Percentiles rank a stretch among this genome's conserved stretches.
Conservation (phyloP, 2,329 filamentous ascomycete species). For the Pseudogymnoascus sp. region DNA sequence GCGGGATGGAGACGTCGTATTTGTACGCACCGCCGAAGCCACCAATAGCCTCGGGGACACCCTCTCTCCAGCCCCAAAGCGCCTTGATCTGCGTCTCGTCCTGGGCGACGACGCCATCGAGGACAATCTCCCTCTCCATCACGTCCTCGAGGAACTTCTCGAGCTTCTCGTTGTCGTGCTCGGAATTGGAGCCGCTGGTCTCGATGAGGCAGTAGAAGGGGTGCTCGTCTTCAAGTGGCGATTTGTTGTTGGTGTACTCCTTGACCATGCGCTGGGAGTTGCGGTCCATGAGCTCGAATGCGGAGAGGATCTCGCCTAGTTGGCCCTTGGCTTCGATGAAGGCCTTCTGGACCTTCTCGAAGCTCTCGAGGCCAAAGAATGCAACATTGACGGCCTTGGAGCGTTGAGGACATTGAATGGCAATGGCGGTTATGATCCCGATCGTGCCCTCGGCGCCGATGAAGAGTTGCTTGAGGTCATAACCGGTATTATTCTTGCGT, state of each 20-base stretch:
- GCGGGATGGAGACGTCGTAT: constrained; percentile 92
- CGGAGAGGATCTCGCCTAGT: constrained; percentile 89
- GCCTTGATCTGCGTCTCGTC: constrained; percentile 82
- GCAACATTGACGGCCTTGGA: constrained; percentile 89
- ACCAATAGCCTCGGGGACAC: constrained; percentile 79
- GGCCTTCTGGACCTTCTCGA: constrained; percentile 77
- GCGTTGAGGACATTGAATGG: constrained; percentile 80
- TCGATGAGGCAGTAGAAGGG: constrained; percentile 97
- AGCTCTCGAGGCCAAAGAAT: constrained; percentile 85
- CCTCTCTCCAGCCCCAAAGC: constrained; percentile 90
- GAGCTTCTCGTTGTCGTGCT: constrained; percentile 90
- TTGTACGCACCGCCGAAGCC: constrained; percentile 97
- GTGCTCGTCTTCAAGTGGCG: constrained; percentile 73
- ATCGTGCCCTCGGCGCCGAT: constrained; percentile 94
- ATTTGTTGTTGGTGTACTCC: constrained; percentile 65
- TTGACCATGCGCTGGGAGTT: constrained; percentile 72
- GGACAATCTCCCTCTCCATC: constrained; percentile 78
- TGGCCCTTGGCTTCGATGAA: constrained; percentile 85
- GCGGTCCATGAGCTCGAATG: constrained; percentile 95
- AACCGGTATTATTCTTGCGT: constrained; percentile 98
- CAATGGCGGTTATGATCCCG: constrained; percentile 85
- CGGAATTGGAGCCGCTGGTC: constrained; percentile 87
- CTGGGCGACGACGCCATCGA: constrained; percentile 85
- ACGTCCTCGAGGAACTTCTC: constrained; percentile 85
- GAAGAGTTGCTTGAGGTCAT: constrained; percentile 94